Percentiles rank a stretch among this genome's conserved stretches.
These are phyloP conservation scores for Glutinoglossum americanum DNA, from an alignment of 495 filamentous ascomycete genomes.

Conservation along the genomic window DNA sequence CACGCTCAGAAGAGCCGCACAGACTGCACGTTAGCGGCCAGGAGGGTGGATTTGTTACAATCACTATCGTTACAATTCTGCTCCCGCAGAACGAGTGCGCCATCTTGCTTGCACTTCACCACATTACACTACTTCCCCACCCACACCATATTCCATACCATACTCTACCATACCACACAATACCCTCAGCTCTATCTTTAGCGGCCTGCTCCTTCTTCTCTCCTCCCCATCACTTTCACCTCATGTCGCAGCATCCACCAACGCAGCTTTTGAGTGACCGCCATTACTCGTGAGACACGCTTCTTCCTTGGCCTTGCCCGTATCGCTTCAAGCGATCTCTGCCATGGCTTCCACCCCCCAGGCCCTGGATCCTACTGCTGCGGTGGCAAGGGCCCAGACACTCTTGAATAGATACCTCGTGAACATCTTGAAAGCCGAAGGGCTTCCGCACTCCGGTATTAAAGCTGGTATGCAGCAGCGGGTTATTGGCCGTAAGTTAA, in stretches of 20 bases:
- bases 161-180: neutral
- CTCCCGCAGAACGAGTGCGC: neutral
- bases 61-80: neutral
- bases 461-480: constrained; percentile 61
- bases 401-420: constrained; percentile 55
- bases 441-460: constrained; percentile 50
- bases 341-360: constrained; percentile 8
- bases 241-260: neutral
- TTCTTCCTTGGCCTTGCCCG: neutral
- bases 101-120: neutral
- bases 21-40: neutral
- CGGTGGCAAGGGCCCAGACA: constrained; percentile 29
- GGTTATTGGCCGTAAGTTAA: constrained; percentile 45
- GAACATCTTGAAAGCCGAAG: constrained; percentile 44
- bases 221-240: neutral
- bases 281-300: neutral
- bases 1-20: neutral
- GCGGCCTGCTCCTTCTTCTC: neutral
- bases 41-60: neutral
- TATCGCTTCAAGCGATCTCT: neutral
- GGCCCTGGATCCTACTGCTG: constrained; percentile 11
- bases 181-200: neutral
- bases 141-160: neutral
- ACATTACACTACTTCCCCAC: neutral
- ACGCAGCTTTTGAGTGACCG: neutral